Base-by-base conservation (phyloP, 1,284 basidiomycete species). In the Lignosus rhinocerotis region DNA sequence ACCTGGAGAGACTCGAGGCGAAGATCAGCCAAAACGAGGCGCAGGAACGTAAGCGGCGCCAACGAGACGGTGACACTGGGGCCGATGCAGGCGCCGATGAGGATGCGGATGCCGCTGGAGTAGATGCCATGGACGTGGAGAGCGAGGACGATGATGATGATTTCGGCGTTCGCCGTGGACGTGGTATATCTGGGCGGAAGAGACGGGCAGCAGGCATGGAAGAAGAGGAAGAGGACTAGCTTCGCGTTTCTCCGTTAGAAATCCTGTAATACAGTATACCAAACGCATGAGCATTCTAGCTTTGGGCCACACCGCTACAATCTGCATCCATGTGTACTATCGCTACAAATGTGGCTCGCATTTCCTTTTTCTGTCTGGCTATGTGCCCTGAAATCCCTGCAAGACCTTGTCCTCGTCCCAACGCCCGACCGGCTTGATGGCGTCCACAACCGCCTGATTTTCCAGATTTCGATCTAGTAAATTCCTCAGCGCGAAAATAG, bases 401-500 rank as follows among this genome's bases (percentile, higher is more conserved):
- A 71, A 56, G 42, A 67, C 53, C 34, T 66, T 86, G 56, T 82
- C 75, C 60, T 86, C 81, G 59, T 83, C 84, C 76, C 83, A 85
- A 59, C 77, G 75, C 56, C 77, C 76, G 41, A 78, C 74, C 46
- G 88, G 90, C 67, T 87, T 83, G 63, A 94, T 84, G 58, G 82
- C 80, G 55, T 86, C 80, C 45, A 97, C 88, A 46, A 92, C 78
- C 2, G 80, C 82, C 75, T 96, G 93, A 67, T 93, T 96, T 60
- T 86, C 88, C 16, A 73, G 64, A 69, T 96, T 96, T 43, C 80
- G 78, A 63, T 86, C 79, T 58, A 96, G 80, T 25, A 96, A 72
- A 72, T 92, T 93, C 46, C 85, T 84, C 19, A 96, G 77, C 11
- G 92, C 81, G 64, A 96, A 87, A 44, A 96, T 83, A 1, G 94